phyloP scores from a whole-genome alignment of 2,329 filamentous ascomycete genomes.

The Dissoconium aciculare region DNA sequence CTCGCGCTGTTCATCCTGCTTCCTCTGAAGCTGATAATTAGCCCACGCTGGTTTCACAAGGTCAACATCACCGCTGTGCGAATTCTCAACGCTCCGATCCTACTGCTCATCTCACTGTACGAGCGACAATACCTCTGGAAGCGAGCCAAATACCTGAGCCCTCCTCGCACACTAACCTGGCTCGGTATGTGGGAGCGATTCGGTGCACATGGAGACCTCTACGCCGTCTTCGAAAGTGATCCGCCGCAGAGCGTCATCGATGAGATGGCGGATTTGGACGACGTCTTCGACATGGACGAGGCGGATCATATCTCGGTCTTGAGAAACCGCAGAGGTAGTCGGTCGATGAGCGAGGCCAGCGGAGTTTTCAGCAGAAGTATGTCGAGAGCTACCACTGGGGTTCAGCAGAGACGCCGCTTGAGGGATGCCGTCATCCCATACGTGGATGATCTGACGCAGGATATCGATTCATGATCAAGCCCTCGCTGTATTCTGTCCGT shows the following conservation, averaged over 20 bases:
- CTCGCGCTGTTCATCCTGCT: slow-evolving; percentile 58
- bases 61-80: slow-evolving; percentile 68
- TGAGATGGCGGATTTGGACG: slow-evolving; percentile 35
- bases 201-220: slow-evolving; percentile 55
- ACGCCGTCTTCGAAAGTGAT: slow-evolving; percentile 56
- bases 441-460: no score
- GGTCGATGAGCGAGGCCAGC: slow-evolving; percentile 15
- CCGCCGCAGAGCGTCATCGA: slow-evolving; percentile 43
- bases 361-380: slow-evolving; percentile 11
- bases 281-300: slow-evolving; percentile 29
- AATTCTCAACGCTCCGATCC: slow-evolving; percentile 57
- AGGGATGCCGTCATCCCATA: no score
- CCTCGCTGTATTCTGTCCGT: no score
- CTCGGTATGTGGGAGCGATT: slow-evolving; percentile 51
- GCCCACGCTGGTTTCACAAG: slow-evolving; percentile 80
- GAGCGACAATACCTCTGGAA: slow-evolving; percentile 58
- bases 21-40: slow-evolving; percentile 62
- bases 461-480: no score
- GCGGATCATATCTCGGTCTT: slow-evolving; percentile 17
- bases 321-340: slow-evolving; percentile 16
- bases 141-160: slow-evolving; percentile 20
- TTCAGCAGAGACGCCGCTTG: no score
- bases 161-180: slow-evolving; percentile 28
- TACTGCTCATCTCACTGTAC: slow-evolving; percentile 54
- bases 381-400: no score